Conservation (phyloP, 257 asterid genomes). For the Salvia miltiorrhiza region DNA sequence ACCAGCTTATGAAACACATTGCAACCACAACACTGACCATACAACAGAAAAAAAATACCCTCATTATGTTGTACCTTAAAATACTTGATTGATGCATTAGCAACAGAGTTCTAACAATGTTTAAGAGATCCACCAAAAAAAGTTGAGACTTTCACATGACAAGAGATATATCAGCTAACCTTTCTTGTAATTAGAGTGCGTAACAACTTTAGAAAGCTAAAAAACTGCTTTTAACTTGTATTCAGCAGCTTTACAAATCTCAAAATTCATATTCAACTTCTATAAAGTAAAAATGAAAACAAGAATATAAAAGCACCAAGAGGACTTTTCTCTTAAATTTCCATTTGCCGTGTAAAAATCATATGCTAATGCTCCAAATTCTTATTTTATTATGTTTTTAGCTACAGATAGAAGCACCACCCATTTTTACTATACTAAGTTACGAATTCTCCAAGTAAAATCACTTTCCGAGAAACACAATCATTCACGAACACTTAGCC, state of each 20-base stretch:
- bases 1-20: slow-evolving; percentile 74
- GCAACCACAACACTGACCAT: slow-evolving; percentile 70
- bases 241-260: not conserved
- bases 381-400: not conserved
- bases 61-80: not conserved
- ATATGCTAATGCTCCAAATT: not conserved
- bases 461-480: not conserved
- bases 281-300: not conserved
- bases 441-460: not conserved
- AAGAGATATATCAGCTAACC: not conserved
- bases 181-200: no score
- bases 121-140: not conserved
- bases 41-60: not conserved
- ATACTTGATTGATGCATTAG: not conserved
- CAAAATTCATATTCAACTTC: not conserved
- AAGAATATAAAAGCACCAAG: not conserved
- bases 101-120: not conserved
- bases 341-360: not conserved
- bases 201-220: not conserved
- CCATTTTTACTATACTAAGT: no score
- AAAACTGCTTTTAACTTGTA: not conserved
- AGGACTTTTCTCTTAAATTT: not conserved
- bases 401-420: not conserved
- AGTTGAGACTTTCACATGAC: not conserved
- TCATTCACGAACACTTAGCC: not conserved